Base-by-base conservation (phyloP, 2,329 filamentous ascomycete genomes). In the Fonsecaea monophora region DNA sequence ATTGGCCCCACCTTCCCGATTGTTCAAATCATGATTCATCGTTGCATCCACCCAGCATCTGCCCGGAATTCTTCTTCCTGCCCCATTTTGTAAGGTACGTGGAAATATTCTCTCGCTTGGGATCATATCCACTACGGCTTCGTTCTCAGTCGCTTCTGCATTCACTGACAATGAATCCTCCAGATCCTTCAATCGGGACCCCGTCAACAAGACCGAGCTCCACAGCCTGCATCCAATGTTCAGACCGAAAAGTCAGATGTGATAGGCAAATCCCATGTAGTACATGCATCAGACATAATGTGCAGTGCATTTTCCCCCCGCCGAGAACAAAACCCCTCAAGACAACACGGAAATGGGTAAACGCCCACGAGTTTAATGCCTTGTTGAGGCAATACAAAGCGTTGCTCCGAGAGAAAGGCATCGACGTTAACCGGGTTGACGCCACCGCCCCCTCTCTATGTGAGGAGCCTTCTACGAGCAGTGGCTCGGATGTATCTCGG, bases 201-300 rank as follows among this genome's bases (percentile, higher is more conserved):
- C 3, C 45, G 10, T 21, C 45, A 18, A 30, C 21, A 25, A 50
- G 12, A 18, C 45, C 18, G 18, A 50, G 8, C 18, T 50, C 45
- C 5, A 21, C 45, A 56, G 75, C 76, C 40, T 81, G 79, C 66
- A 68, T 78, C 53, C 69, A 74, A 2, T 81, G 79, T 66, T 74
- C 78, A 45, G 76, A 77, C 32, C 75, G 79, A 25, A 82, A 82
- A 67, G 76, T 82, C 62, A 82, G 77, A 60, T 84, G 82, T 68
- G 77, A 83, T 68, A 77, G 77, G 53, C 68, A 68, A 13, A 71
- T 74, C 1, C 80, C 80, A 0, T 84, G 82, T 60, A 78, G 77
- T n/a, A 82, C 81, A 62, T 83, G 82, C 60, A 62, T 71, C 32
- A 82, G 78, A 65, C 73, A 79, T 2, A 67, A 71, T 25, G 72